These are phyloP conservation scores for Chlorella sp. DNA, from an alignment of 139 green algal genomes.

Conservation along the genomic window DNA sequence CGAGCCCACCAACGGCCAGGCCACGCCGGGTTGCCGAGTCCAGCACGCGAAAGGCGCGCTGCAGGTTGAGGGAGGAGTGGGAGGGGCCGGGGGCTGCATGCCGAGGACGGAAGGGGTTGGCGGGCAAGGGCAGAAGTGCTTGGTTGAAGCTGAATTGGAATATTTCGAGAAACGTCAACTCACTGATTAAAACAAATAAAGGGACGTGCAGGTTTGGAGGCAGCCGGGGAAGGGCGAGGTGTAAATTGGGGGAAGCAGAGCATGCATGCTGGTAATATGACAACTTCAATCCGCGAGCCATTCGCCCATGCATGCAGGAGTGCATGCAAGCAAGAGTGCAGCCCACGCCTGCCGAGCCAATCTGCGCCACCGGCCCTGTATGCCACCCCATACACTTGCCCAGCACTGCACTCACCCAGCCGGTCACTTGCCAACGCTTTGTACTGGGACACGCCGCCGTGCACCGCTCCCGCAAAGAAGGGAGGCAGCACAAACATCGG, in stretches of 20 bases:
- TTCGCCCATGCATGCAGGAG: too few species aligned
- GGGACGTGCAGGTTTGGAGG: background rate
- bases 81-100: background rate
- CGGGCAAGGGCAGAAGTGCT: too few species aligned
- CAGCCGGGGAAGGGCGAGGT: background rate
- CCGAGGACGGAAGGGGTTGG: background rate
- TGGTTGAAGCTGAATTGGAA: too few species aligned
- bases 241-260: background rate
- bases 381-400: background rate
- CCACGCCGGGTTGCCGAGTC: background rate
- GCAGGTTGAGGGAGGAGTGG: background rate
- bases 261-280: background rate
- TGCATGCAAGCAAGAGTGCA: too few species aligned
- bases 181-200: too few species aligned
- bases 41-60: background rate
- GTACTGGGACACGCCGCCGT: background rate
- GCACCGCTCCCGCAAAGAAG: background rate
- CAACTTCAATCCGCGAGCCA: background rate
- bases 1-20: background rate
- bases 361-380: background rate
- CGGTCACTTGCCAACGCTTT: background rate
- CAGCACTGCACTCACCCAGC: background rate
- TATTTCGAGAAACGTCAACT: too few species aligned
- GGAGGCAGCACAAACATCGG: background rate
- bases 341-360: too few species aligned